phyloP scores from a whole-genome alignment of 2,329 filamentous ascomycete genomes.

The Penicillium decumbens region DNA sequence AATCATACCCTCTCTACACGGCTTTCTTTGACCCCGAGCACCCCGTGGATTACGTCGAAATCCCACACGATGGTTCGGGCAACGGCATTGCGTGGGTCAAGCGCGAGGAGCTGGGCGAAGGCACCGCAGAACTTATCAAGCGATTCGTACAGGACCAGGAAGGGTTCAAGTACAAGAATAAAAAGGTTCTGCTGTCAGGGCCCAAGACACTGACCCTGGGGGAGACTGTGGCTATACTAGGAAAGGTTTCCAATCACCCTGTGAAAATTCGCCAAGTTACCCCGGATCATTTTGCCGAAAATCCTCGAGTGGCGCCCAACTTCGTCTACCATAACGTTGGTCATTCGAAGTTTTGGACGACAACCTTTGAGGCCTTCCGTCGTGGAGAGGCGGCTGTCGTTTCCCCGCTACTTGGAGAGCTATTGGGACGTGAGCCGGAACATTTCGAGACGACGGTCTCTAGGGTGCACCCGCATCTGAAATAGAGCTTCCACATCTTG shows the following conservation, averaged over 20 bases:
- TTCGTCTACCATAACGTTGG: background rate
- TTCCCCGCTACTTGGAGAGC: background rate
- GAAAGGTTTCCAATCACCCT: background rate
- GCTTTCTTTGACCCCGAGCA: slow-evolving; percentile 42
- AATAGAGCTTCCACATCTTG: too few species aligned
- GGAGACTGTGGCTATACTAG: background rate
- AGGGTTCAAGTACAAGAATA: slow-evolving; percentile 9
- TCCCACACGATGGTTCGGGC: slow-evolving; percentile 43
- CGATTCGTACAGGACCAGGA: slow-evolving; percentile 27
- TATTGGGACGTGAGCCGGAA: background rate
- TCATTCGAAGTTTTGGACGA: background rate
- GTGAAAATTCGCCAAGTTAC: background rate
- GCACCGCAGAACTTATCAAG: slow-evolving; percentile 44
- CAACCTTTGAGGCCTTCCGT: background rate
- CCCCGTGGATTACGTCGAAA: slow-evolving; percentile 35
- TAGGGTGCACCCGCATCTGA: too few species aligned
- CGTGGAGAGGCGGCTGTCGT: background rate
- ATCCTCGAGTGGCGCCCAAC: background rate
- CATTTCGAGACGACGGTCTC: background rate
- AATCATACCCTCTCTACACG: slow-evolving; percentile 54
- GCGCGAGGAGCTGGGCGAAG: slow-evolving; percentile 51
- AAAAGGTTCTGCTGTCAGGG: background rate
- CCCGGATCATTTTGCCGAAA: background rate
- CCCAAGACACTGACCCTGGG: background rate
- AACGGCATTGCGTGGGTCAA: slow-evolving; percentile 48